Evolutionary conservation across 768 basidiomycete genomes (phyloP), one percentile per base, ranked within the genome.

Genomic region (Boletus fagicola): DNA sequence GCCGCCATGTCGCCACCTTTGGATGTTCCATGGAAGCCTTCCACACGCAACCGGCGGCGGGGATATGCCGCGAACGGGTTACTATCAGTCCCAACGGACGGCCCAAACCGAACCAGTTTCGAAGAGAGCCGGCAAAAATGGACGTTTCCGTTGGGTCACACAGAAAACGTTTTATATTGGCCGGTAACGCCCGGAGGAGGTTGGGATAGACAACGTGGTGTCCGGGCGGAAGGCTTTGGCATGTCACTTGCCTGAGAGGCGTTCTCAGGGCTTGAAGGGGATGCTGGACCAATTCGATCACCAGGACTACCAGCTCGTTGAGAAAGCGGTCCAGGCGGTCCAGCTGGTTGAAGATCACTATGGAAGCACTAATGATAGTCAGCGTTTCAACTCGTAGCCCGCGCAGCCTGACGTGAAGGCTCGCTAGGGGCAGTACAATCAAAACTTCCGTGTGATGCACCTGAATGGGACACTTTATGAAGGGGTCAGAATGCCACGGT

Each of bases 1-100:
- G 49, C 56, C 62, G 53, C 53, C 18, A 43, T 61, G 58, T 31
- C 49, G 31, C 61, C 49, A 44, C 31, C 13, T 46, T 44, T 33
- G 31, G 31, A 35, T 7, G 50, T 67, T 69, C 65, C 20, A 61
- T 53, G 58, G 68, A 70, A 68, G 44, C 43, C 22, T 62, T 69
- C 65, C 43, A 54, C 40, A 28, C 33, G n/a, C 47, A 43, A 53
- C 53, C 51, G 49, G 55, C 51, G 49, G 55, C 53, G 67, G 59
- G 51, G 43, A 46, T 62, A 54, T 62, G 49, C 56, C 53, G 44
- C 45, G 35, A 51, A 58, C 31, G 18, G 36, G 16, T 47, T 15
- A 36, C 35, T 36, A 36, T 36, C 5, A 16, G n/a, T 18, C 8
- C 35, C 39, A 40, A 15, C 28, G 24, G 42, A 40, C 38, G 39